Percentiles rank a stretch among this genome's conserved stretches.
These are phyloP conservation scores for Sporothrix globosa DNA, from an alignment of 2,329 filamentous ascomycete genomes.

Conservation along the genomic window DNA sequence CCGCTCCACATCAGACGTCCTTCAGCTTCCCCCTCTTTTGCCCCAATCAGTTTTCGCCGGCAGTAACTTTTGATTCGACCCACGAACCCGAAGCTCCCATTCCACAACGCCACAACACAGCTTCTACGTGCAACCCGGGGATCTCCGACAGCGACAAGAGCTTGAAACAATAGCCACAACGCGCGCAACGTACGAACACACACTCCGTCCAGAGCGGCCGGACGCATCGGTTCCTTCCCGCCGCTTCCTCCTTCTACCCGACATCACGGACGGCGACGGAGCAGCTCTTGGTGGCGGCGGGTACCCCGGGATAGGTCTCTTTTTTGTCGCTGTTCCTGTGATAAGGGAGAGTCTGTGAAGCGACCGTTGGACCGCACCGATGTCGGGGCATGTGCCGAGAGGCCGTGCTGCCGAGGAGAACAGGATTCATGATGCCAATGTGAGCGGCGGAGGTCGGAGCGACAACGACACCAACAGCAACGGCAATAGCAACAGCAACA, in stretches of 20 bases:
- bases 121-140: neutral
- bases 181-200: neutral
- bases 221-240: no score
- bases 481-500: neutral
- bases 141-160: conserved; percentile 1
- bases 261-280: conserved; percentile 14
- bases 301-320: neutral
- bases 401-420: conserved; percentile 26
- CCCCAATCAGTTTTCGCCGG: conserved; percentile 22
- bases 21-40: conserved; percentile 6
- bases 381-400: conserved; percentile 31
- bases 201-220: neutral
- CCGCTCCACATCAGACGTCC: no score
- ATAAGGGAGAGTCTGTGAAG: neutral
- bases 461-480: no score
- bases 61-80: conserved; percentile 19
- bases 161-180: neutral
- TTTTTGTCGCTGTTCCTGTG: neutral
- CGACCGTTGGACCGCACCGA: conserved; percentile 18
- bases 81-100: neutral
- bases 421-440: neutral
- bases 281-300: conserved; percentile 18
- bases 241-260: neutral
- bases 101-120: neutral
- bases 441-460: neutral